Conservation (phyloP, 1,284 basidiomycete species). For the Rhodotorula mucilaginosa region DNA sequence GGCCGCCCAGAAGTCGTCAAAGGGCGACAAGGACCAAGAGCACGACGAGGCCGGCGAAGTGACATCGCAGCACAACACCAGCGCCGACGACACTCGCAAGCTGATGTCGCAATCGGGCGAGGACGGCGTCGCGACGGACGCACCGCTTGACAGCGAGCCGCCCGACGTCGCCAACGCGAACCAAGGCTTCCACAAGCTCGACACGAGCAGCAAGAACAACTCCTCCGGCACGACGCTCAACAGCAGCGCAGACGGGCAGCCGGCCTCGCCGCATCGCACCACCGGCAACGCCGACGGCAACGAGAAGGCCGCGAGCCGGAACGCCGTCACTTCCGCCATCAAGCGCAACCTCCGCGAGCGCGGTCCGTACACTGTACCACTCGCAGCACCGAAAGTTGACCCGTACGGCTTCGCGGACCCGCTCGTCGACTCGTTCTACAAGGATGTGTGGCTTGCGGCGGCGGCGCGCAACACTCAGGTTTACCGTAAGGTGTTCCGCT, state of each 20-base stretch:
- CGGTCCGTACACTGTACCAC: slow-evolving; percentile 60
- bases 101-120: slow-evolving; percentile 16
- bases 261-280: not conserved
- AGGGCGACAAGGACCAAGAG: not conserved
- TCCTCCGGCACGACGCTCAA: not conserved
- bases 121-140: slow-evolving; percentile 3
- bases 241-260: not conserved
- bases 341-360: slow-evolving; percentile 35
- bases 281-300: slow-evolving; percentile 16
- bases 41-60: not conserved
- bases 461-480: slow-evolving; percentile 72
- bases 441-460: slow-evolving; percentile 74
- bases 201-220: not conserved
- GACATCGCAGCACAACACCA: slow-evolving; percentile 5
- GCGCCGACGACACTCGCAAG: slow-evolving; percentile 25
- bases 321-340: slow-evolving; percentile 22
- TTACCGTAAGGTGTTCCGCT: slow-evolving; percentile 87
- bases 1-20: not conserved
- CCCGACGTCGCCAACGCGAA: slow-evolving; percentile 27
- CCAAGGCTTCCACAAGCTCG: slow-evolving; percentile 5
- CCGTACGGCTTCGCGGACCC: slow-evolving; percentile 82
- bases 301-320: slow-evolving; percentile 30
- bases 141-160: slow-evolving; percentile 21
- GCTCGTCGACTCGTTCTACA: slow-evolving; percentile 79
- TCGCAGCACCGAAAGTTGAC: slow-evolving; percentile 67